Percentiles rank a stretch among this genome's conserved stretches.
Conservation (phyloP, 2,329 filamentous ascomycete genomes). For the Alternaria panax region DNA sequence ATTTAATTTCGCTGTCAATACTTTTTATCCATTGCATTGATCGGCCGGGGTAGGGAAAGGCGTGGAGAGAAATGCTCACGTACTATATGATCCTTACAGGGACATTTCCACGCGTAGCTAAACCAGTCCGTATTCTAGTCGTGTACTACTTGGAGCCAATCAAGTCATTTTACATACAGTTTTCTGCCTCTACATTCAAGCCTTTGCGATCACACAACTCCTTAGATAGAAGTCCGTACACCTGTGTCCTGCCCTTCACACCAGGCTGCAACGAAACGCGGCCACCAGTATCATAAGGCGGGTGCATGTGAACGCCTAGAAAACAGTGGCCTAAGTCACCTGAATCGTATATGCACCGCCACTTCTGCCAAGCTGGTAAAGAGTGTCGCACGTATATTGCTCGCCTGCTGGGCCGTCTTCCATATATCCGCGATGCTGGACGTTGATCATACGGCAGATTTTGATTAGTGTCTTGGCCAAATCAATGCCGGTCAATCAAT, state of each 20-base stretch:
- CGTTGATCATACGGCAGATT: background rate
- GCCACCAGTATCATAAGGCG: background rate
- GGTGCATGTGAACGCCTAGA: background rate
- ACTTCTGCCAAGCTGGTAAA: background rate
- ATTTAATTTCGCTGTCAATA: slow-evolving; percentile 38
- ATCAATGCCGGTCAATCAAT: background rate
- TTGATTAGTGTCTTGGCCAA: background rate
- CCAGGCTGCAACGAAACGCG: background rate
- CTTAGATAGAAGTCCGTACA: background rate
- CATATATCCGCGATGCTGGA: background rate
- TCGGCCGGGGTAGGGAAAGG: slow-evolving; percentile 5
- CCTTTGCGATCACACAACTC: background rate
- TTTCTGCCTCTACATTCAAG: background rate
- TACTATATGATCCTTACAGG: background rate
- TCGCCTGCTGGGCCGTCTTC: background rate
- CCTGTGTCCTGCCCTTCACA: background rate
- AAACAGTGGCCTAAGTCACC: background rate
- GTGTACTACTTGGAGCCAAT: background rate
- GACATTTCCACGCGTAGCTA: background rate
- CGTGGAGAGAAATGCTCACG: background rate
- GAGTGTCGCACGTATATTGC: background rate
- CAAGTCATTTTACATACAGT: background rate
- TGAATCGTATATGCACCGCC: background rate
- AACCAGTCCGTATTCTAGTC: background rate
- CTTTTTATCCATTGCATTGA: slow-evolving; percentile 31